Percentiles rank a stretch among this genome's conserved stretches.
These are phyloP conservation scores for Backusella psychrophila DNA, from an alignment of 192 early-diverging fungal species.

Conservation along the genomic window DNA sequence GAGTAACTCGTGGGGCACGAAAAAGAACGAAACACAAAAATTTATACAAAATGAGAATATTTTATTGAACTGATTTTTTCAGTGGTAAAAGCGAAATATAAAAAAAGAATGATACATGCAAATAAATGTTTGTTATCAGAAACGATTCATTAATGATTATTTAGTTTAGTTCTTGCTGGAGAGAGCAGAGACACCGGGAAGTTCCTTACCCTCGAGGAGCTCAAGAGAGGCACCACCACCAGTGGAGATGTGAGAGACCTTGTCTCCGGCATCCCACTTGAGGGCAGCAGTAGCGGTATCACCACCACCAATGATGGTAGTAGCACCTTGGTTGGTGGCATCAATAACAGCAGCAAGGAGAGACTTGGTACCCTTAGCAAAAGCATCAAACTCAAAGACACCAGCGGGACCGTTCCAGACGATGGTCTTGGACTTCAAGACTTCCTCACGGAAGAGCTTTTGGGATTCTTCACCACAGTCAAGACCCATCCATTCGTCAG, in stretches of 20 bases:
- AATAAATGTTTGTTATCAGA: conserved; percentile 2
- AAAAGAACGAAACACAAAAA: neutral
- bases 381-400: conserved; percentile 97
- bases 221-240: conserved; percentile 97
- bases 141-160: neutral
- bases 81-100: neutral
- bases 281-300: conserved; percentile 97
- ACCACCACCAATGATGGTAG: conserved; percentile 94
- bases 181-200: conserved; percentile 74
- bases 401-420: conserved; percentile 98
- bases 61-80: conserved; percentile 5
- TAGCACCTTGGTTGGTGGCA: conserved; percentile 82
- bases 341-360: conserved; percentile 84
- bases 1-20: neutral
- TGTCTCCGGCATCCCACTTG: conserved; percentile 77
- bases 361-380: conserved; percentile 80
- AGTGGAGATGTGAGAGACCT: conserved; percentile 92
- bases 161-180: conserved; percentile 46
- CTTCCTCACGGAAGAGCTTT: conserved; percentile 63
- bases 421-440: conserved; percentile 84
- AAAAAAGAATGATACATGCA: neutral
- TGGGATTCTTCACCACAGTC: conserved; percentile 87
- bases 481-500: conserved; percentile 89
- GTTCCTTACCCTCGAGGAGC: conserved; percentile 93
- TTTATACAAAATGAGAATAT: conserved; percentile 5